Evolutionary conservation across 176 grass and related monocot species (phyloP).

Genomic region (Musa beccarii): DNA sequence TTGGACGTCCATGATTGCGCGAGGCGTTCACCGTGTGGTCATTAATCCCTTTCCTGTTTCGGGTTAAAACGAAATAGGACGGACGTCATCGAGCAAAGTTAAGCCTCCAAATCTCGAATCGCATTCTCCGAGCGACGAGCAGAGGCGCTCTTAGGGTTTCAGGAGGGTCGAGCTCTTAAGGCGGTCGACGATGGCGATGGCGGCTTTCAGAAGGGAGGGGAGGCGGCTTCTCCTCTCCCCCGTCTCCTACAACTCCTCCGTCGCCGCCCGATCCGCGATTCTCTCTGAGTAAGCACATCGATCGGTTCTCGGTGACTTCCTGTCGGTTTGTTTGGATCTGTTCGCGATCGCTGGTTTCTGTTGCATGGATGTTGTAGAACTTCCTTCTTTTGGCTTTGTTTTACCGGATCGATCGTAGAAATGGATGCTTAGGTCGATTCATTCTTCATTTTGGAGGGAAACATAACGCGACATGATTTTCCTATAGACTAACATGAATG

Average conservation of each 20-base stretch:
- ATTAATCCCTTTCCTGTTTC: not conserved
- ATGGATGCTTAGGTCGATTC: not conserved
- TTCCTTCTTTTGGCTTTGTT: not conserved
- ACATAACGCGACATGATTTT: not conserved
- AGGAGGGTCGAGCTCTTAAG: too few relatives aligned
- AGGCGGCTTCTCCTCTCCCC: constrained; percentile 45
- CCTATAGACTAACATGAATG: not conserved
- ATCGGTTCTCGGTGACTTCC: not conserved
- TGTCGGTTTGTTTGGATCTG: not conserved
- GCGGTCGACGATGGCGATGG: constrained; percentile 51
- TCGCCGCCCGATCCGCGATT: constrained; percentile 31
- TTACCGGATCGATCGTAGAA: not conserved
- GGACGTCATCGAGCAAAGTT: not conserved
- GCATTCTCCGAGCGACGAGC: not conserved
- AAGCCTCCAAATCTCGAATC: not conserved
- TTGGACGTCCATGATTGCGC: not conserved
- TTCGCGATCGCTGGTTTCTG: not conserved
- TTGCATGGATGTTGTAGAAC: not conserved
- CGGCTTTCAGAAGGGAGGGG: constrained; percentile 55
- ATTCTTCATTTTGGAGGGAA: not conserved
- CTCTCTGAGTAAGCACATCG: constrained; percentile 31
- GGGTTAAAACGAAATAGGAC: not conserved
- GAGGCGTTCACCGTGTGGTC: not conserved
- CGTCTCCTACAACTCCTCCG: constrained; percentile 18
- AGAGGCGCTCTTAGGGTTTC: not conserved